phyloP scores from a whole-genome alignment of 2,329 filamentous ascomycete genomes.

The Fusarium humuli region DNA sequence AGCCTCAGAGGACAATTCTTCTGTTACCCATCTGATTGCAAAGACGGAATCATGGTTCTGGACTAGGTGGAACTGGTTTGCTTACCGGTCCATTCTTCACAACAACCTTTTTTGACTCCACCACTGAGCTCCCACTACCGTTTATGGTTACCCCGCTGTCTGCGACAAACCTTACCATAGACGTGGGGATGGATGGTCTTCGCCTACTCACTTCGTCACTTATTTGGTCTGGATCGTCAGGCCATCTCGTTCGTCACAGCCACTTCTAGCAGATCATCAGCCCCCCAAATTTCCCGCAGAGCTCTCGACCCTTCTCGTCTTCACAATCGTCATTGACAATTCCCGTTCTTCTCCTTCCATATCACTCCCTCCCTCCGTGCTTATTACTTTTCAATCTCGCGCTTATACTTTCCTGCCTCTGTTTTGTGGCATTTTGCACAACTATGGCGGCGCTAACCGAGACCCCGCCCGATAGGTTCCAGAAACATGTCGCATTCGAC shows the following conservation, averaged over 20 bases:
- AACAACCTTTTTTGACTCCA: slow-evolving; percentile 40
- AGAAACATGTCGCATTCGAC: slow-evolving; percentile 70
- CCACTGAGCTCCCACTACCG: slow-evolving; percentile 33
- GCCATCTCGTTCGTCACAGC: slow-evolving; percentile 44
- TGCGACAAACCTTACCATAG: slow-evolving; percentile 40
- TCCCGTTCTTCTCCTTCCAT: slow-evolving; percentile 4
- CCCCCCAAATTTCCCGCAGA: slow-evolving; percentile 46
- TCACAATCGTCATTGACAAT: slow-evolving; percentile 29
- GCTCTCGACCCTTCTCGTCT: slow-evolving; percentile 11
- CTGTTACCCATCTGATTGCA: background rate
- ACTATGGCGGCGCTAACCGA: slow-evolving; percentile 60
- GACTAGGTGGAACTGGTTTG: slow-evolving; percentile 35
- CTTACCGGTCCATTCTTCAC: slow-evolving; percentile 27
- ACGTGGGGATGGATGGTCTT: slow-evolving; percentile 44
- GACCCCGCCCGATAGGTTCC: slow-evolving; percentile 62
- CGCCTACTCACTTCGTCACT: slow-evolving; percentile 37
- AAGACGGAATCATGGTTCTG: background rate
- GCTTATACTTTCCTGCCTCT: slow-evolving; percentile 18
- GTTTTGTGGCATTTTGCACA: slow-evolving; percentile 29
- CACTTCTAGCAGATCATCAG: slow-evolving; percentile 34
- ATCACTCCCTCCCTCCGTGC: slow-evolving; percentile 1
- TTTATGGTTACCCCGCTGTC: slow-evolving; percentile 46
- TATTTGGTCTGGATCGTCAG: slow-evolving; percentile 44
- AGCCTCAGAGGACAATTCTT: too few relatives aligned
- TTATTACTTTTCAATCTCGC: slow-evolving; percentile 6